Evolutionary conservation across 1,284 basidiomycete genomes (phyloP).

Genomic region (Somion occarium): DNA sequence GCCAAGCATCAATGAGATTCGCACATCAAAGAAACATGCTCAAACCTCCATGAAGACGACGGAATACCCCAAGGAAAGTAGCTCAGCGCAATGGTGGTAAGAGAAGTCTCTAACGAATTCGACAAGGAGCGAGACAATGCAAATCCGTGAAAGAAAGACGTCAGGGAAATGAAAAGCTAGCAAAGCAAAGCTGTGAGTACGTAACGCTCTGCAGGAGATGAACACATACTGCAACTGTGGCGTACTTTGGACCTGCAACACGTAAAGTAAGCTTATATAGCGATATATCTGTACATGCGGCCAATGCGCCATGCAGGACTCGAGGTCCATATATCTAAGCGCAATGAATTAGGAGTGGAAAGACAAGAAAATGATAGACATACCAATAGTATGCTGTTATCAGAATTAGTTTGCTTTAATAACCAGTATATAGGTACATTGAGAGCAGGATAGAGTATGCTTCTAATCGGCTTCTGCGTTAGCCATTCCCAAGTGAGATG

Average conservation of each 20-base stretch:
- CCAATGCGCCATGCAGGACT: slow-evolving; percentile 75
- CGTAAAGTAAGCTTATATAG: slow-evolving; percentile 59
- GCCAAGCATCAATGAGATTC: neutral
- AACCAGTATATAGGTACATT: slow-evolving; percentile 79
- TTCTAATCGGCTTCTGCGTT: slow-evolving; percentile 60
- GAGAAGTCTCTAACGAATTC: slow-evolving; percentile 88
- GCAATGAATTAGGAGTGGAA: no score
- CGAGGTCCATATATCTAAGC: slow-evolving; percentile 66
- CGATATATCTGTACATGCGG: slow-evolving; percentile 79
- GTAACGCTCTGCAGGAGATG: neutral
- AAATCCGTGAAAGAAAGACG: slow-evolving; percentile 85
- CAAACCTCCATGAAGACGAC: slow-evolving; percentile 19
- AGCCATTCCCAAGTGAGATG: slow-evolving; percentile 97
- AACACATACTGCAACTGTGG: slow-evolving; percentile 58
- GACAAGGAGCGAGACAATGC: slow-evolving; percentile 87
- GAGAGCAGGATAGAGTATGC: slow-evolving; percentile 68
- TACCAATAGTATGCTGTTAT: slow-evolving; percentile 52
- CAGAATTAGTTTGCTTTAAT: slow-evolving; percentile 52
- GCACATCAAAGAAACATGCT: neutral
- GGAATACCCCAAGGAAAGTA: slow-evolving; percentile 71
- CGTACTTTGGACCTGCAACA: slow-evolving; percentile 57
- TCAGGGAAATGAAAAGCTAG: slow-evolving; percentile 78
- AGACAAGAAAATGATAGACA: slow-evolving; percentile 13
- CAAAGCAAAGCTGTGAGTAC: neutral
- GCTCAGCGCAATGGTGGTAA: slow-evolving; percentile 76